These are phyloP conservation scores for Nannochloris sp. DNA, from an alignment of 139 green algal species.

Conservation along the genomic window DNA sequence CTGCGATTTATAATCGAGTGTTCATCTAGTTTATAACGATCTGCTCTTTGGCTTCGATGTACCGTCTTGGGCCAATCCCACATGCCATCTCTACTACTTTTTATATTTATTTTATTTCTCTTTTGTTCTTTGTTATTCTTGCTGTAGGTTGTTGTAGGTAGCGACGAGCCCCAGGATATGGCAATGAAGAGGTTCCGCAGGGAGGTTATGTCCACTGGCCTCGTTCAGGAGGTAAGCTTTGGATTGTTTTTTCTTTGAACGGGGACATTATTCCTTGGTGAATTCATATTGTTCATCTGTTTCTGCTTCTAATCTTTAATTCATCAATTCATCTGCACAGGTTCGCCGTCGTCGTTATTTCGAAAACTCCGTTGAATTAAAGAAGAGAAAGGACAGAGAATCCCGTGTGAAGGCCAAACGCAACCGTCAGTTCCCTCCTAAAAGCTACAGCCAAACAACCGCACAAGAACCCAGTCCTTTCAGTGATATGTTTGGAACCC, in stretches of 20 bases:
- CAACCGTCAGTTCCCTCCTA: conserved; percentile 2
- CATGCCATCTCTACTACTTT: too few relatives aligned
- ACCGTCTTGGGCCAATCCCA: too few relatives aligned
- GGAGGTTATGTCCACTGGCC: conserved; percentile 25
- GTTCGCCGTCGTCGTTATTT: conserved; percentile 41
- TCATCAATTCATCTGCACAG: conserved; percentile 1
- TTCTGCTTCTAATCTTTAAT: neutral
- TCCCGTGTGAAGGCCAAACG: conserved; percentile 23
- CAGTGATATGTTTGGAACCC: conserved; percentile 32
- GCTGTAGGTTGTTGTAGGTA: conserved; percentile 26
- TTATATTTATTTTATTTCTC: too few relatives aligned
- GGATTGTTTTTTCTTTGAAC: neutral
- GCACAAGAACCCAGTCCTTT: conserved; percentile 34
- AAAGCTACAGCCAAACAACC: conserved; percentile 10
- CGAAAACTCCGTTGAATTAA: conserved; percentile 39
- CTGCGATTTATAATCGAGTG: too few relatives aligned
- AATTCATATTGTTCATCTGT: neutral
- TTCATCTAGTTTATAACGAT: too few relatives aligned
- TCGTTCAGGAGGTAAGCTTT: conserved; percentile 24
- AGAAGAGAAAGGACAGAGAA: conserved; percentile 44
- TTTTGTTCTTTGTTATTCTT: too few relatives aligned
- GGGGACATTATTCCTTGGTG: neutral
- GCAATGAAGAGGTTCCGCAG: conserved; percentile 30
- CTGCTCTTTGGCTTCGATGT: too few relatives aligned
- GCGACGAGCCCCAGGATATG: conserved; percentile 31